Base-by-base conservation (phyloP, 2,329 filamentous ascomycete species). In the Trichophyton rubrum region DNA sequence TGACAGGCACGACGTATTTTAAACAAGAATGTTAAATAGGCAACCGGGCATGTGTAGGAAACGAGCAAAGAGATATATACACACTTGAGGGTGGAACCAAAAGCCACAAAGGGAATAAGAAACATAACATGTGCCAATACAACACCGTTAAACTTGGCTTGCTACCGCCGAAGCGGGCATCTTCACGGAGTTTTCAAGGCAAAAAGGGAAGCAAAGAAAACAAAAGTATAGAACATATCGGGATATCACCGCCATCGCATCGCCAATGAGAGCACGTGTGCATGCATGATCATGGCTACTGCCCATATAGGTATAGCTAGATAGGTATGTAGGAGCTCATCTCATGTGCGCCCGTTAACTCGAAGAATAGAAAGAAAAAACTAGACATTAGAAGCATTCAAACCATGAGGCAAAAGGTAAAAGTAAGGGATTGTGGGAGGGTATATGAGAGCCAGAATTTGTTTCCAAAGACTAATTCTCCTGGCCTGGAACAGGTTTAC, bases 401-500 rank as follows among this genome's bases (percentile, higher is more conserved):
- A 47, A 59, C 38, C 27, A 17, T 45, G 17, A 45, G n/a, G 30
- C 22, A 20, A 47, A 17, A 24, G 27, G 27, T 30, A 20, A 22
- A 35, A 40, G 33, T 6, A 40, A 17, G 33, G n/a, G 8, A 43
- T 3, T n/a, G 40, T 8, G 22, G n/a, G 58, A 60, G 15, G 22
- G 38, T 17, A 60, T 47, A 59, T 30, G 41, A 22, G 41, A 38
- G 40, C 22, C 3, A 43, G 24, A 7, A 9, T 17, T 22, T 22
- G 22, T 33, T 47, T 11, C n/a, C 13, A 43, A 47, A 80, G 15
- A 6, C 27, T 53, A 53, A 9, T 22, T 15, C 49, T 33, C 79
- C 69, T 82, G 80, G 40, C 80, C 80, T 4, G 81, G 80, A 45
- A 84, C 78, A 27, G 82, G 80, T 69, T 84, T 84, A 60, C 81